Evolutionary conservation across 345 rosid species (phyloP).

Genomic region (Hypericum androsaemum): DNA sequence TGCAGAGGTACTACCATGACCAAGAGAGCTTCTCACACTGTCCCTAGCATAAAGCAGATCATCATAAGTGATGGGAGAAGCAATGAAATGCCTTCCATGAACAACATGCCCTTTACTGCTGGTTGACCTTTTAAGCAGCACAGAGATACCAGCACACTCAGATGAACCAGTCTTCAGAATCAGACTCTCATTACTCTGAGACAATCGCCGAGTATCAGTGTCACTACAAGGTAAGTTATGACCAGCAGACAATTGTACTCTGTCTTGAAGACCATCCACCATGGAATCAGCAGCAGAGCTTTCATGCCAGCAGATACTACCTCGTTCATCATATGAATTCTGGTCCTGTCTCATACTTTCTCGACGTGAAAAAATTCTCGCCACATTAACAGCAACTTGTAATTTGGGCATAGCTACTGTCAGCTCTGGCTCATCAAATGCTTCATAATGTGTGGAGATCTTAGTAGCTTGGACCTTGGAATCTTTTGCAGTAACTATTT

Average conservation of each 20-base stretch:
- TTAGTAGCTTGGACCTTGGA: conserved; percentile 16
- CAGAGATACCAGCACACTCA: conserved; percentile 53
- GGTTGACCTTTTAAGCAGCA: conserved; percentile 70
- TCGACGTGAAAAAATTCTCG: conserved; percentile 20
- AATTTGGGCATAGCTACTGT: conserved; percentile 18
- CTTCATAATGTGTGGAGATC: conserved; percentile 23
- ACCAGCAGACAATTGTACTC: conserved; percentile 28
- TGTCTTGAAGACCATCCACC: conserved; percentile 30
- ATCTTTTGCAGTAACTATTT: conserved; percentile 20
- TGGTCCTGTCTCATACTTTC: conserved; percentile 25
- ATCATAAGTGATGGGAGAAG: conserved; percentile 49
- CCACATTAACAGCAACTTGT: conserved; percentile 21
- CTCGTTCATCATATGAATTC: conserved; percentile 21
- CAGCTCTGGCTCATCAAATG: conserved; percentile 23
- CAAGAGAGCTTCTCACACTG: conserved; percentile 68
- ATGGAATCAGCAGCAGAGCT: conserved; percentile 24
- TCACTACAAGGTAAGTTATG: conserved; percentile 21
- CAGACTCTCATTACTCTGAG: conserved; percentile 18
- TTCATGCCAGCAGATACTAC: conserved; percentile 21
- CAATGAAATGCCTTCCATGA: conserved; percentile 56
- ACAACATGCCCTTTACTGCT: conserved; percentile 62
- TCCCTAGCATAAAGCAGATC: conserved; percentile 62
- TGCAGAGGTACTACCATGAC: conserved; percentile 62
- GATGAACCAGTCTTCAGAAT: conserved; percentile 28
- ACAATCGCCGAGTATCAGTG: conserved; percentile 26